Evolutionary conservation across 148 eudicot species (phyloP).

Genomic region (Pouteria glomerata): DNA sequence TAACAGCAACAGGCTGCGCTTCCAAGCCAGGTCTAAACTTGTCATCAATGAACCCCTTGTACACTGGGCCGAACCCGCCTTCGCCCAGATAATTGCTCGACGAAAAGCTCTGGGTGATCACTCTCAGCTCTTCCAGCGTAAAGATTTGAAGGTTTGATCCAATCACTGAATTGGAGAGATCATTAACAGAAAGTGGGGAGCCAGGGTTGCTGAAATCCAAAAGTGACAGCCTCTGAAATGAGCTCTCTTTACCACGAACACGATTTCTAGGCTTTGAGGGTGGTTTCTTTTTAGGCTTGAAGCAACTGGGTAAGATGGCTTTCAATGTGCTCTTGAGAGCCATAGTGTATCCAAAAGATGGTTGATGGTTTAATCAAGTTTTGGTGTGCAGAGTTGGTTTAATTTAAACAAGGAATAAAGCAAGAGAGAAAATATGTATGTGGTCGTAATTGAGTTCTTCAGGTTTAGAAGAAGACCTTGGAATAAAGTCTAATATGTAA

Average conservation of each 20-base stretch:
- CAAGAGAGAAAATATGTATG: too few species aligned
- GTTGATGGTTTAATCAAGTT: too few species aligned
- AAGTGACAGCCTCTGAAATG: slow-evolving; percentile 54
- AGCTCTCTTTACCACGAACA: slow-evolving; percentile 9
- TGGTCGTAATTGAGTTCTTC: too few species aligned
- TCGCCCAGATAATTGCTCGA: slow-evolving; percentile 70
- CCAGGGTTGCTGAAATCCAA: slow-evolving; percentile 51
- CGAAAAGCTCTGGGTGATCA: slow-evolving; percentile 59
- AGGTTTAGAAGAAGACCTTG: too few species aligned
- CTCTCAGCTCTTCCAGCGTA: slow-evolving; percentile 54
- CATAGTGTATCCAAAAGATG: background rate
- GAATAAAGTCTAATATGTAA: too few species aligned
- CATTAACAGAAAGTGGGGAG: slow-evolving; percentile 46
- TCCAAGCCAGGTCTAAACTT: slow-evolving; percentile 51
- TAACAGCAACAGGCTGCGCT: slow-evolving; percentile 85
- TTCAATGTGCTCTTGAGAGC: slow-evolving; percentile 28
- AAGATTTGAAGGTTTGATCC: slow-evolving; percentile 63
- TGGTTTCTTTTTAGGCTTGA: slow-evolving; percentile 16
- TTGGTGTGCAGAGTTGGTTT: too few species aligned
- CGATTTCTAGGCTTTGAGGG: background rate
- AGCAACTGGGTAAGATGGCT: slow-evolving; percentile 34
- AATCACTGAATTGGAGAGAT: slow-evolving; percentile 53
- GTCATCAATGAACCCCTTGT: slow-evolving; percentile 77
- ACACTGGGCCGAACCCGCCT: slow-evolving; percentile 91
- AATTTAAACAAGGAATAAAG: too few species aligned